These are phyloP conservation scores for Huntiella moniliformis DNA, from an alignment of 2,329 filamentous ascomycete genomes.

Conservation along the genomic window DNA sequence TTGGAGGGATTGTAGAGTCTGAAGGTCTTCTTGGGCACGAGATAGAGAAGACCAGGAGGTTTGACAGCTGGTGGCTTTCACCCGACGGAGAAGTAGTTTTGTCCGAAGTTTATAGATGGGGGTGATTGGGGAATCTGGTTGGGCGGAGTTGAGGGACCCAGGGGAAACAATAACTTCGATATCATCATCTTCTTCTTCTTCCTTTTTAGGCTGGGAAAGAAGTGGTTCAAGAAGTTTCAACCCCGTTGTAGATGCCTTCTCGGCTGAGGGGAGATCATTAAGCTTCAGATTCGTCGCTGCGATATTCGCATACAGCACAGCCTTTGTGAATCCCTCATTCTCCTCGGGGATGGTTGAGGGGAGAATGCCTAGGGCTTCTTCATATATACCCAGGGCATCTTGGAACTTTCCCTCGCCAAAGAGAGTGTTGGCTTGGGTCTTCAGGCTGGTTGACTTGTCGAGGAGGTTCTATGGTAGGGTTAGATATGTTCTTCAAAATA, in stretches of 20 bases:
- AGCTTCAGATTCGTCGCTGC: slow-evolving; percentile 76
- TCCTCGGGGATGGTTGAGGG: slow-evolving; percentile 79
- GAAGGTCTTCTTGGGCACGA: slow-evolving; percentile 66
- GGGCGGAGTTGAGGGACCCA: slow-evolving; percentile 33
- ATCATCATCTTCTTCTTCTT: slow-evolving; percentile 20
- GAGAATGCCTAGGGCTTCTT: slow-evolving; percentile 57
- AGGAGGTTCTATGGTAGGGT: slow-evolving; percentile 38
- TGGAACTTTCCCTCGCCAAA: slow-evolving; percentile 56
- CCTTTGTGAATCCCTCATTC: slow-evolving; percentile 25
- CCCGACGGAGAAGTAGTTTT: slow-evolving; percentile 68
- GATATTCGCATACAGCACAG: slow-evolving; percentile 75
- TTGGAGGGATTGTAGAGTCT: slow-evolving; percentile 25
- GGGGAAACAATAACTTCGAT: slow-evolving; percentile 39
- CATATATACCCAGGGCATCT: slow-evolving; percentile 65
- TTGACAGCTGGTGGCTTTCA: slow-evolving; percentile 51
- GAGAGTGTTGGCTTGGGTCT: slow-evolving; percentile 59
- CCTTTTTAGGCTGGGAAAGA: slow-evolving; percentile 22
- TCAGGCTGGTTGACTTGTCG: slow-evolving; percentile 51
- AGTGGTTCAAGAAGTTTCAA: slow-evolving; percentile 54
- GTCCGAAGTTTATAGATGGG: slow-evolving; percentile 43
- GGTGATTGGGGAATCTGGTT: slow-evolving; percentile 12
- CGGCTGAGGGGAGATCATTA: slow-evolving; percentile 66
- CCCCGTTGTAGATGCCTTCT: slow-evolving; percentile 52
- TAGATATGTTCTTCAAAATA: too few relatives aligned
- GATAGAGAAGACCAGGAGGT: slow-evolving; percentile 63